Evolutionary conservation across 305 asterid genomes (phyloP).

Genomic region (Solanum aculeatissimum): DNA sequence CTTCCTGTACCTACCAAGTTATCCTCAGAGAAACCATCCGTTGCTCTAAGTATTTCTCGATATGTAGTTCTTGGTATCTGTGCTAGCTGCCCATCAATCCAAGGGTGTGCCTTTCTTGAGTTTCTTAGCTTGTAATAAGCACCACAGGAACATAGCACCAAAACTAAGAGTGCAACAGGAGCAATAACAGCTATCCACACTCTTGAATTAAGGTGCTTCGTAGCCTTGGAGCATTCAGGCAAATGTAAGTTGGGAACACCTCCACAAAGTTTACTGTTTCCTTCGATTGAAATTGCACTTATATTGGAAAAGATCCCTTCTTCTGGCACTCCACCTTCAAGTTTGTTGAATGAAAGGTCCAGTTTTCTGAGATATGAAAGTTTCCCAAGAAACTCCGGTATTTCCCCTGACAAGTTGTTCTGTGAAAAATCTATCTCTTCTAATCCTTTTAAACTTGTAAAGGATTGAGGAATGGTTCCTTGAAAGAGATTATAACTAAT

Average conservation of each 20-base stretch:
- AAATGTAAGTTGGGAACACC: conserved; percentile 11
- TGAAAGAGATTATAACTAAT: conserved; percentile 7
- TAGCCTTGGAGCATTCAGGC: neutral
- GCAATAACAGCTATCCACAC: neutral
- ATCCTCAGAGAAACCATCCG: conserved; percentile 19
- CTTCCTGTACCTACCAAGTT: conserved; percentile 27
- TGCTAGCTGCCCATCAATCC: neutral
- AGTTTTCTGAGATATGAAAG: conserved; percentile 13
- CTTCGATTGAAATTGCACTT: conserved; percentile 8
- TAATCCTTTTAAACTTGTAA: conserved; percentile 9
- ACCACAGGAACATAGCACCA: neutral
- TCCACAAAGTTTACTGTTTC: conserved; percentile 23
- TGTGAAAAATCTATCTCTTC: conserved; percentile 14
- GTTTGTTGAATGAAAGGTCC: conserved; percentile 24
- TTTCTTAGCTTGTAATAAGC: neutral
- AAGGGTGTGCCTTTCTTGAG: neutral
- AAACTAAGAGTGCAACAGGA: neutral
- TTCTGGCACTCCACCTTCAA: conserved; percentile 21
- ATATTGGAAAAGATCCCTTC: conserved; percentile 18
- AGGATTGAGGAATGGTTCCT: conserved; percentile 18
- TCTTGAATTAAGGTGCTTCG: neutral
- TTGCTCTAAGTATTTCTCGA: conserved; percentile 11
- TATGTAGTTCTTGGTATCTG: conserved; percentile 14
- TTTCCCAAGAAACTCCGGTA: conserved; percentile 16
- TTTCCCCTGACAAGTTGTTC: conserved; percentile 21